Evolutionary conservation across 1,139 yeast species (phyloP).

Genomic region (Yamadazyma friedrichii): DNA sequence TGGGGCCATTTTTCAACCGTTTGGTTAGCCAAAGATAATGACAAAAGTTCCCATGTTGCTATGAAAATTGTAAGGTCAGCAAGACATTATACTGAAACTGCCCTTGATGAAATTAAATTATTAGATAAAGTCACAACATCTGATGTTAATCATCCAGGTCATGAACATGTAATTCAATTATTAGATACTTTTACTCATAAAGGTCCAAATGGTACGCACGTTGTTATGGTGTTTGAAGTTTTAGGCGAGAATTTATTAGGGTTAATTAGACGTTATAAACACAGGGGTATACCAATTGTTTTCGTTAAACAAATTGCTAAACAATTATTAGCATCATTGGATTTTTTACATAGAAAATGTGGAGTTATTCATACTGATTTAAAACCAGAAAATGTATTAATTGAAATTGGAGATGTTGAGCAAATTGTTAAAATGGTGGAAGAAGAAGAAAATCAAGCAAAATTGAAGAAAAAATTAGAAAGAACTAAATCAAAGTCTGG

Average conservation of each 20-base stretch:
- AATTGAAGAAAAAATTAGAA: conserved; percentile 37
- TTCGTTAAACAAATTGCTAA: conserved; percentile 80
- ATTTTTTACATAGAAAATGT: conserved; percentile 78
- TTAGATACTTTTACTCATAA: conserved; percentile 64
- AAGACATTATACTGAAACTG: conserved; percentile 77
- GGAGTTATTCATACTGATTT: conserved; percentile 92
- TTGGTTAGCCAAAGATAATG: conserved; percentile 55
- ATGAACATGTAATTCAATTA: conserved; percentile 60
- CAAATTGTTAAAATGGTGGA: conserved; percentile 59
- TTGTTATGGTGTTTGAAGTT: conserved; percentile 87
- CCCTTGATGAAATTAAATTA: conserved; percentile 77
- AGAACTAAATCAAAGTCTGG: conserved; percentile 23
- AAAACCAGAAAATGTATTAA: conserved; percentile 85
- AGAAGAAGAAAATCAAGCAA: conserved; percentile 49
- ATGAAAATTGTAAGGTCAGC: conserved; percentile 81
- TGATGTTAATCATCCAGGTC: conserved; percentile 62
- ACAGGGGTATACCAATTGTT: conserved; percentile 70
- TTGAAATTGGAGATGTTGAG: conserved; percentile 78
- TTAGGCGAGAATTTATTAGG: conserved; percentile 80
- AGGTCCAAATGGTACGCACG: conserved; percentile 77
- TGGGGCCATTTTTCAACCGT: conserved; percentile 56
- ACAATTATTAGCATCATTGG: conserved; percentile 73
- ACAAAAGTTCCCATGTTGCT: conserved; percentile 66
- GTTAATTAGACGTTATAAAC: conserved; percentile 63
- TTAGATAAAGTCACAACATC: conserved; percentile 47